Base-by-base conservation (phyloP, 306 rosid genomes). In the Cicer arietinum region DNA sequence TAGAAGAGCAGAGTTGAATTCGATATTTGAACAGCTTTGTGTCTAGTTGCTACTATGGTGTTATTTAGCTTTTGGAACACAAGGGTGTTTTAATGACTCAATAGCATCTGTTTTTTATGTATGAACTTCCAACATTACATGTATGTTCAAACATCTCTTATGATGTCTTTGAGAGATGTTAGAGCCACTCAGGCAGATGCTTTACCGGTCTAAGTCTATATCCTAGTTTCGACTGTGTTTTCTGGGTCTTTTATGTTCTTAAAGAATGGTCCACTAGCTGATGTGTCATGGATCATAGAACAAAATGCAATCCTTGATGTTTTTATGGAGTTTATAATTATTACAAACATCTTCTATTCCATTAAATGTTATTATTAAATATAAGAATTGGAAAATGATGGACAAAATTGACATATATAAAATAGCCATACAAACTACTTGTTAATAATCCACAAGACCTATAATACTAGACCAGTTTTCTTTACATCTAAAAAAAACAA, bases 1-100 rank as follows among this genome's bases (percentile, higher is more conserved):
- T 25, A 53, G 44, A 72, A 44, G 52, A 20, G 25, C 22, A 1
- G 54, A 50, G 18, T 71, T 43, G 10, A 72, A 43, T 22, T n/a
- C 37, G 22, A 44, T 58, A 64, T 59, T 44, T 74, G 77, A 20
- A 45, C 68, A 73, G 44, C 14, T 72, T 70, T 13, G 10, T 60
- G 17, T 43, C 20, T 22, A 25, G 13, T 45, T 47, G 14, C 47
- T 63, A 40, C 51, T 62, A 30, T 30, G 53, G 39, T 11, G 56
- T 65, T 45, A 20, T 53, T 18, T 14, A 42, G 67, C 22, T 42
- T n/a, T 53, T 43, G 52, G 47, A 67, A 25, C 51, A 52, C 40
- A 39, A 39, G 4, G 35, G 56, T 8, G 10, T 37, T 16, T 30
- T 70, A 37, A 39, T 50, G 30, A 8, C 57, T 67, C 39, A 30